Evolutionary conservation across 1,139 yeast species (phyloP).

Genomic region (Taiozyma sp.): DNA sequence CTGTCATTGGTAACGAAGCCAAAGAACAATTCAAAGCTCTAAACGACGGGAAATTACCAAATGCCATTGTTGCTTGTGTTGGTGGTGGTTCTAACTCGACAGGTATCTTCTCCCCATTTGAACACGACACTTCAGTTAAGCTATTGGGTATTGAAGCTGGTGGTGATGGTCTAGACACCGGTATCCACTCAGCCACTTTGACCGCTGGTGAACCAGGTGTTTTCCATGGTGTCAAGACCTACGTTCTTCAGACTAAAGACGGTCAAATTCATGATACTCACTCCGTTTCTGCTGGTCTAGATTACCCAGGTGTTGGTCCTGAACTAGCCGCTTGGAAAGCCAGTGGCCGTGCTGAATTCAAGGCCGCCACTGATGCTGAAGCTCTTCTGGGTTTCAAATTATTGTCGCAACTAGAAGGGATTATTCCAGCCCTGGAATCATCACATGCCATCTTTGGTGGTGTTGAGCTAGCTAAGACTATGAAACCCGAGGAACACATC

Average conservation of each 20-base stretch:
- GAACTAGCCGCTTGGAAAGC: conserved; percentile 95
- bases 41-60: conserved; percentile 81
- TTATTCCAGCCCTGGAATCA: conserved; percentile 96
- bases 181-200: conserved; percentile 86
- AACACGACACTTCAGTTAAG: conserved; percentile 69
- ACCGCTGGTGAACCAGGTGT: conserved; percentile 95
- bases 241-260: conserved; percentile 81
- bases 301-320: conserved; percentile 99
- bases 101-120: conserved; percentile 94
- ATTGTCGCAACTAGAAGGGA: conserved; percentile 92
- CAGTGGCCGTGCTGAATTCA: conserved; percentile 85
- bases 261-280: conserved; percentile 98
- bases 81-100: conserved; percentile 99
- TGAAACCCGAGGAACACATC: conserved; percentile 74
- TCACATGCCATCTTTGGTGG: conserved; percentile 96
- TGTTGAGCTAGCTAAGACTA: conserved; percentile 77
- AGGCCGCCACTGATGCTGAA: conserved; percentile 91
- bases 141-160: conserved; percentile 97
- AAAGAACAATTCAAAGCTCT: conserved; percentile 80
- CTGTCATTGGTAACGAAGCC: conserved; percentile 93
- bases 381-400: conserved; percentile 88
- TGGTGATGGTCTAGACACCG: conserved; percentile 92
- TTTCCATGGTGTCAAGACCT: conserved; percentile 95
- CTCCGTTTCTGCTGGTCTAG: conserved; percentile 97
- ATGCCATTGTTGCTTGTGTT: conserved; percentile 95